phyloP scores from a whole-genome alignment of 2,329 filamentous ascomycete species.

The Fusarium devonianum region DNA sequence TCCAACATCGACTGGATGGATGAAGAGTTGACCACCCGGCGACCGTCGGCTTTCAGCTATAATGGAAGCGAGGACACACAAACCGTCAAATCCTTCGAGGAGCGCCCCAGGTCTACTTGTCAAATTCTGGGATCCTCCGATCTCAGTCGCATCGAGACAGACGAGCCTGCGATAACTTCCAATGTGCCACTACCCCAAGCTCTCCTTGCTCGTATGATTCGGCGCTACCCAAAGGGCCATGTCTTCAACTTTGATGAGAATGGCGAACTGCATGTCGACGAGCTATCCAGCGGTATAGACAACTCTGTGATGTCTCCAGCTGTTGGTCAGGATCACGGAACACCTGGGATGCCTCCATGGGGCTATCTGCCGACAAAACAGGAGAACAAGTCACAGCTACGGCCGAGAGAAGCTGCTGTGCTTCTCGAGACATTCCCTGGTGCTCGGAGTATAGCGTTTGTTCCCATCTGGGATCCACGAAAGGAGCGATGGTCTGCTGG shows the following conservation, averaged over 20 bases:
- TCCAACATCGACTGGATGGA: slow-evolving; percentile 18
- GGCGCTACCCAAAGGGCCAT: slow-evolving; percentile 54
- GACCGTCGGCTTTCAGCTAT: slow-evolving; percentile 15
- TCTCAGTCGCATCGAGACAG: background rate
- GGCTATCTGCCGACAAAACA: background rate
- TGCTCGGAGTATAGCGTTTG: slow-evolving; percentile 55
- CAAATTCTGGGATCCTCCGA: slow-evolving; percentile 21
- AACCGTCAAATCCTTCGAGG: slow-evolving; percentile 20
- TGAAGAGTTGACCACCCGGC: slow-evolving; percentile 9
- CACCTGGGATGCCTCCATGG: background rate
- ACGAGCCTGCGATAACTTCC: slow-evolving; percentile 14
- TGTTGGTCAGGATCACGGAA: background rate
- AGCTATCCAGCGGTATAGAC: slow-evolving; percentile 39
- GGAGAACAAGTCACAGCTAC: slow-evolving; percentile 8
- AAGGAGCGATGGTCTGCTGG: slow-evolving; percentile 58
- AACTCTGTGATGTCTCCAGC: background rate
- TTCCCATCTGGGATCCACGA: slow-evolving; percentile 57
- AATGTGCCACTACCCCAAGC: slow-evolving; percentile 46
- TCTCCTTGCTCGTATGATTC: slow-evolving; percentile 51
- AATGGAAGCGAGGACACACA: slow-evolving; percentile 17
- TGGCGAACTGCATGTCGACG: slow-evolving; percentile 46
- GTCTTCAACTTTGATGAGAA: slow-evolving; percentile 54
- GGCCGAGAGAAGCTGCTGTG: slow-evolving; percentile 30
- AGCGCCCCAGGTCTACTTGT: slow-evolving; percentile 10
- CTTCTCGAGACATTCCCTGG: slow-evolving; percentile 50